Conservation (phyloP, 2,329 filamentous ascomycete species). For the Dactylellina leptospora region DNA sequence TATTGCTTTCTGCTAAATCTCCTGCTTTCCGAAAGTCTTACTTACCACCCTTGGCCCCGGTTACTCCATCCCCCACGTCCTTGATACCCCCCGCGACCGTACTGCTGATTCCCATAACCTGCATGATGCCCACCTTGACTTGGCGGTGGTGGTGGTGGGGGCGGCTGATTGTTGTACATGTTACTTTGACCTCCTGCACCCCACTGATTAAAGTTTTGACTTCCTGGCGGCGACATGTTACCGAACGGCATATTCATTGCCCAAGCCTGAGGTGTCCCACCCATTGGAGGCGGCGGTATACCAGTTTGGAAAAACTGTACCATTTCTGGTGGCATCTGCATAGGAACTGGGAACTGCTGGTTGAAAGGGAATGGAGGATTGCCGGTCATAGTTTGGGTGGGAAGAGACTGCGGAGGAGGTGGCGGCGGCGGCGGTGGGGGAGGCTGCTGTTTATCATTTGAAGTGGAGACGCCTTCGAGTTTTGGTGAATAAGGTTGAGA, state of each 20-base stretch:
- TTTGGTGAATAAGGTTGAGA: slow-evolving; percentile 43
- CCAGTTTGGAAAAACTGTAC: slow-evolving; percentile 47
- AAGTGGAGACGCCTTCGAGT: slow-evolving; percentile 3
- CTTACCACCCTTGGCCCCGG: slow-evolving; percentile 24
- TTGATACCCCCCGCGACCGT: slow-evolving; percentile 34
- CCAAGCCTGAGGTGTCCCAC: slow-evolving; percentile 14
- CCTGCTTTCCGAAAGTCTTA: neutral
- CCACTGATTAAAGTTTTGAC: slow-evolving; percentile 39
- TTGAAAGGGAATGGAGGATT: slow-evolving; percentile 41
- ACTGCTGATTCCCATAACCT: slow-evolving; percentile 37
- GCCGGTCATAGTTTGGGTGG: slow-evolving; percentile 6
- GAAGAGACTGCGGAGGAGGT: slow-evolving; percentile 19
- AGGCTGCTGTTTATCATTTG: slow-evolving; percentile 13
- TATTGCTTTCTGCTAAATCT: neutral
- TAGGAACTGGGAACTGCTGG: slow-evolving; percentile 38
- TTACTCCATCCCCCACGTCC: slow-evolving; percentile 42
- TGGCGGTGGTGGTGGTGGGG: slow-evolving; percentile 35
- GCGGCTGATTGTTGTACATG: slow-evolving; percentile 43
- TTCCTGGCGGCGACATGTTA: slow-evolving; percentile 23
- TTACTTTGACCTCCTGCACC: slow-evolving; percentile 19
- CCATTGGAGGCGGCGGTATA: slow-evolving; percentile 32
- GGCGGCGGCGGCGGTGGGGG: slow-evolving; percentile 15
- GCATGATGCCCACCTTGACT: slow-evolving; percentile 16
- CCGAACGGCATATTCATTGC: slow-evolving; percentile 37
- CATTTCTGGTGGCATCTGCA: slow-evolving; percentile 49